Evolutionary conservation across 805 yeast species (phyloP).

Genomic region (Wickerhamomyces rabaulensis): DNA sequence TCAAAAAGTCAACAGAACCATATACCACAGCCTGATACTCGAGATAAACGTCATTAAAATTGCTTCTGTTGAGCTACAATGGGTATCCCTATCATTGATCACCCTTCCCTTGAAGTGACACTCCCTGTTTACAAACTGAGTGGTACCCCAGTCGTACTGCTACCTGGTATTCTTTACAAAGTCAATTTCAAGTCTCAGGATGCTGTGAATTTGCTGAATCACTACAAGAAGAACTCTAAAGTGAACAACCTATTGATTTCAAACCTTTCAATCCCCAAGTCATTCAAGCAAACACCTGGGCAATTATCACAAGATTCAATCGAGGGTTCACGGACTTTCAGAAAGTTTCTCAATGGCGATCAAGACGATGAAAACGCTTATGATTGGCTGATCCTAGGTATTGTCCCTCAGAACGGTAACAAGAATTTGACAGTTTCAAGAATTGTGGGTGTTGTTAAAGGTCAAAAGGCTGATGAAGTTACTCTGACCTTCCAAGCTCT

Average conservation of each 20-base stretch:
- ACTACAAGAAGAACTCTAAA: constrained; percentile 26
- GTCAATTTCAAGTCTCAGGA: constrained; percentile 44
- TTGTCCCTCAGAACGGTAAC: constrained; percentile 23
- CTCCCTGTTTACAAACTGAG: constrained; percentile 20
- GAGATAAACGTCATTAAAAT: too few relatives aligned
- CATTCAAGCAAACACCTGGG: background rate
- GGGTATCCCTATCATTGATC: background rate
- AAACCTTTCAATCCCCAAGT: constrained; percentile 4
- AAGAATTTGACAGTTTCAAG: constrained; percentile 33
- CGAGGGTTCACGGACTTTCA: constrained; percentile 14
- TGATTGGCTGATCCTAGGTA: constrained; percentile 23
- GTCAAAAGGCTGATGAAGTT: constrained; percentile 30
- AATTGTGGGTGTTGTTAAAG: constrained; percentile 42
- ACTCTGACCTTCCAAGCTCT: constrained; percentile 46
- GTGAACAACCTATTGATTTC: constrained; percentile 20
- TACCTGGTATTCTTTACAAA: constrained; percentile 61
- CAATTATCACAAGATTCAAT: constrained; percentile 10
- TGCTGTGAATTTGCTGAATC: constrained; percentile 41
- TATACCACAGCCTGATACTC: too few relatives aligned
- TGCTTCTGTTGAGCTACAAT: background rate
- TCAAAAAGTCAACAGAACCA: too few relatives aligned
- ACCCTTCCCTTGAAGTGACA: constrained; percentile 1
- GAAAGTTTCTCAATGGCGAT: constrained; percentile 18
- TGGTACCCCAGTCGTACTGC: constrained; percentile 33
- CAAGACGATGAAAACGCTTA: constrained; percentile 16